Base-by-base conservation (phyloP, 352 stramenopile genomes). In the Globisporangium radiosum region DNA sequence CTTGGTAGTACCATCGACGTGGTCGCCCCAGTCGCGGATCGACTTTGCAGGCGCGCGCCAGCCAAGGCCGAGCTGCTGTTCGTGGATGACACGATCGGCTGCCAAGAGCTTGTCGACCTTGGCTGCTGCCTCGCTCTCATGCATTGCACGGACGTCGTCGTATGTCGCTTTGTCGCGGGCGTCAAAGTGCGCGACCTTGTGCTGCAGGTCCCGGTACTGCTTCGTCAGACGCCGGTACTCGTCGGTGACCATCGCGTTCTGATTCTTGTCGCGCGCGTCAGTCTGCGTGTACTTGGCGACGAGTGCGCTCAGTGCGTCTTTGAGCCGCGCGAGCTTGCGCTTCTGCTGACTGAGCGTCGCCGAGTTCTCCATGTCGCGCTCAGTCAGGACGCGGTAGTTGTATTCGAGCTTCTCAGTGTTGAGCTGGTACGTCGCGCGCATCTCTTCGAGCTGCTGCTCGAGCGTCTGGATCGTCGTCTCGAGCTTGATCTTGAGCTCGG, bases 381-480 rank as follows among this genome's bases (percentile, higher is more conserved):
- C 93, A 0, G 88, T 98, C 9, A 98, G 77, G 7, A 98, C 91
- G 33, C 92, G 79, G 71, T 97, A 98, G 64, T 98, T 98, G 73
- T 98, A 98, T 72, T 98, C 94, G 53, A 98, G 82, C 65, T 98
- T 98, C 61, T 98, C 94, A 8, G 92, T 98, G 64, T 98, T 98
- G 59, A 98, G 85, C 63, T 97, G 88, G 66, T 98, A 98, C 37
- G 91, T 98, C 1, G 92, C 88, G 17, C 91, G 81, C 88, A 98
- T 98, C 52, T 98, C 91, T 67, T 98, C 92, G 25, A 98, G 82
- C 68, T 98, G 93, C 72, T 98, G 91, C 73, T 98, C 92, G 0
- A 98, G 83, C 25, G 90, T 97, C 67, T 98, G 93, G 63, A 98
- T 97, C 58, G 98, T 97, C 7, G 87, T 98, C 68, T 98, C 94